Percentiles rank a stretch among this genome's conserved stretches.
Conservation (phyloP, 2,329 filamentous ascomycete species). For the Sphaceloma murrayae region DNA sequence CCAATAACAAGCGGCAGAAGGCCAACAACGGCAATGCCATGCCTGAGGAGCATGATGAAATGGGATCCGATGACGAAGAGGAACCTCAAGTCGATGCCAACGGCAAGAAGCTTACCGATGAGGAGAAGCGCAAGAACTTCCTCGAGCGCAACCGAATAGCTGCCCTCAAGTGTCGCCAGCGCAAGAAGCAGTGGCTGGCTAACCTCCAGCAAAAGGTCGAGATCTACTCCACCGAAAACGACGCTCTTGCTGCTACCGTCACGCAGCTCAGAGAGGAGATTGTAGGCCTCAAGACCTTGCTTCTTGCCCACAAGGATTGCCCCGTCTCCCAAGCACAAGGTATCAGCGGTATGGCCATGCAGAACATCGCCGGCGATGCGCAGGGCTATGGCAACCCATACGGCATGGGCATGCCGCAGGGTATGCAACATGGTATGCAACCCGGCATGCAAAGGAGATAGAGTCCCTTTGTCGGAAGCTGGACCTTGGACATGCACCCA, state of each 20-base stretch:
- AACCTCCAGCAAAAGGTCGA: conserved; percentile 94
- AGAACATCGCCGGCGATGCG: conserved; percentile 38
- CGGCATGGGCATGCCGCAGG: conserved; percentile 36
- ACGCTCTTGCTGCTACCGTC: conserved; percentile 73
- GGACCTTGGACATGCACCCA: too few relatives aligned
- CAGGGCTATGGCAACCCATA: conserved; percentile 40
- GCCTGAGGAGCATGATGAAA: conserved; percentile 45
- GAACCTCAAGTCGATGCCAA: conserved; percentile 29
- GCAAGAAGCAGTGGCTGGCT: conserved; percentile 97
- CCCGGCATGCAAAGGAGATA: conserved; percentile 30
- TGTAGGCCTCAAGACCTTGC: conserved; percentile 83
- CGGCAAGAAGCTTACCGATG: conserved; percentile 84
- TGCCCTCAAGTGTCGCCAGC: conserved; percentile 89
- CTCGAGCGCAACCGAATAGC: conserved; percentile 95
- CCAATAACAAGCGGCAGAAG: conserved; percentile 67
- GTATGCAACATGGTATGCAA: conserved; percentile 28
- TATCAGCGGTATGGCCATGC: conserved; percentile 45
- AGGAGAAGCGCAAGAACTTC: conserved; percentile 98
- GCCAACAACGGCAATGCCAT: conserved; percentile 39
- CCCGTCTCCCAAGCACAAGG: conserved; percentile 84
- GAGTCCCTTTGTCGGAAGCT: conserved; percentile 6
- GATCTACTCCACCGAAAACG: conserved; percentile 83
- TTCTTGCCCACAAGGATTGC: conserved; percentile 93
- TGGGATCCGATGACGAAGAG: conserved; percentile 42
- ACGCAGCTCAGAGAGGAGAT: conserved; percentile 82